These are phyloP conservation scores for Houttuynia cordata DNA, from an alignment of 164 flowering plant genomes.

Conservation along the genomic window DNA sequence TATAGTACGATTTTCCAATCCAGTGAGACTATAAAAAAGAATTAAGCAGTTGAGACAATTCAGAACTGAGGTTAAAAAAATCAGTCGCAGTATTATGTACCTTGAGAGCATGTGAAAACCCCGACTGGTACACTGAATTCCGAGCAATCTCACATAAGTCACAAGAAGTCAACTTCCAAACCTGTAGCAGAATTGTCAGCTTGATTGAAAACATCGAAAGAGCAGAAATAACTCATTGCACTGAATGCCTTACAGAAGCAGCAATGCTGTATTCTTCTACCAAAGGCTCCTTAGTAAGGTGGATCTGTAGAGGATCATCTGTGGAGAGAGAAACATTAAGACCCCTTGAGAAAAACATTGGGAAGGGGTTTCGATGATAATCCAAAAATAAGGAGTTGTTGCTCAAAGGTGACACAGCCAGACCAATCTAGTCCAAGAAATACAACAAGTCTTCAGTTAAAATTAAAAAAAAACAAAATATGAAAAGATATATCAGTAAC, in stretches of 20 bases:
- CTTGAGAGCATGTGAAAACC: constrained; percentile 92
- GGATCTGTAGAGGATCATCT: constrained; percentile 96
- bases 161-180: constrained; percentile 91
- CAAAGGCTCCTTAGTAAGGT: constrained; percentile 89
- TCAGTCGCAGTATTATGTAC: constrained; percentile 18
- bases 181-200: constrained; percentile 28
- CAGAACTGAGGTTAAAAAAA: neutral
- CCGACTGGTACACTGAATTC: constrained; percentile 89
- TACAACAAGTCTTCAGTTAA: neutral
- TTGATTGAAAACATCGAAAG: neutral
- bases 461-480: constrained; percentile 6
- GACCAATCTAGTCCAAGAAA: constrained; percentile 57
- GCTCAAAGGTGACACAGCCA: constrained; percentile 98
- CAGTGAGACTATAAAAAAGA: constrained; percentile 58
- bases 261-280: constrained; percentile 99
- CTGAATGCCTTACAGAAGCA: constrained; percentile 61
- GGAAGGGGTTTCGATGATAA: constrained; percentile 90
- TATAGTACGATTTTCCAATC: constrained; percentile 83
- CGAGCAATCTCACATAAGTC: constrained; percentile 96
- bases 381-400: constrained; percentile 88
- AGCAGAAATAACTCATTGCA: neutral
- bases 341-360: constrained; percentile 74
- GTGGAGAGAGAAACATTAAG: constrained; percentile 97
- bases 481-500: neutral
- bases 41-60: neutral